Conservation (phyloP, 202 grass and related monocot genomes). For the Bolboschoenoplectus hybrid region DNA sequence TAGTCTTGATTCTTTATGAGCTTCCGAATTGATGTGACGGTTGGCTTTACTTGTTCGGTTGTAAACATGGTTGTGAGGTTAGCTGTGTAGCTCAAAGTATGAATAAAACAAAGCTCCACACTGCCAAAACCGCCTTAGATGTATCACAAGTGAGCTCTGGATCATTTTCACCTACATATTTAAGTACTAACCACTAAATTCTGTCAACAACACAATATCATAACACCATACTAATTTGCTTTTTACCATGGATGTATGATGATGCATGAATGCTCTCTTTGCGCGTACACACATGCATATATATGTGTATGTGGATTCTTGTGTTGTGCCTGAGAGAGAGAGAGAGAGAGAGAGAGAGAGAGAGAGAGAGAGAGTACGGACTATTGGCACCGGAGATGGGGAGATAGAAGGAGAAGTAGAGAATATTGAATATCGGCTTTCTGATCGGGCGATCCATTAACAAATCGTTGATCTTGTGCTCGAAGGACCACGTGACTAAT, state of each 20-base stretch:
- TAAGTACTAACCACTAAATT: background rate
- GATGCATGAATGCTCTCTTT: no score
- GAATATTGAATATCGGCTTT: slow-evolving; percentile 11
- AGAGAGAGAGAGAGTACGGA: background rate
- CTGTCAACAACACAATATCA: no score
- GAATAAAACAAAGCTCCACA: slow-evolving; percentile 78
- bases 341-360: background rate
- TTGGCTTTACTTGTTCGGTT: slow-evolving; percentile 51
- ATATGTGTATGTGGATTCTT: background rate
- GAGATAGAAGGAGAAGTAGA: slow-evolving; percentile 78
- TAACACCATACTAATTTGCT: no score
- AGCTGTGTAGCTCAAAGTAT: slow-evolving; percentile 84
- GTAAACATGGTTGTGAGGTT: slow-evolving; percentile 84
- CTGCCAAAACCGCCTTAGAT: slow-evolving; percentile 52
- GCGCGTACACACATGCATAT: no score
- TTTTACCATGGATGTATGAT: no score
- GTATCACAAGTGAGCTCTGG: slow-evolving; percentile 51
- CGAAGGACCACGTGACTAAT: slow-evolving; percentile 61
- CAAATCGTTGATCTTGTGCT: slow-evolving; percentile 49
- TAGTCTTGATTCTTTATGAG: slow-evolving; percentile 37
- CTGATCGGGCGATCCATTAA: no score
- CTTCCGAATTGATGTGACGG: slow-evolving; percentile 39
- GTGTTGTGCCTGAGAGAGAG: background rate
- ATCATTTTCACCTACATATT: slow-evolving; percentile 43
- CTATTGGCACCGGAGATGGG: slow-evolving; percentile 57